A percentile compares a stretch with the other conserved stretches of the same genome.
phyloP scores from a whole-genome alignment of 345 rosid genomes.

The Murraya koenigii region DNA sequence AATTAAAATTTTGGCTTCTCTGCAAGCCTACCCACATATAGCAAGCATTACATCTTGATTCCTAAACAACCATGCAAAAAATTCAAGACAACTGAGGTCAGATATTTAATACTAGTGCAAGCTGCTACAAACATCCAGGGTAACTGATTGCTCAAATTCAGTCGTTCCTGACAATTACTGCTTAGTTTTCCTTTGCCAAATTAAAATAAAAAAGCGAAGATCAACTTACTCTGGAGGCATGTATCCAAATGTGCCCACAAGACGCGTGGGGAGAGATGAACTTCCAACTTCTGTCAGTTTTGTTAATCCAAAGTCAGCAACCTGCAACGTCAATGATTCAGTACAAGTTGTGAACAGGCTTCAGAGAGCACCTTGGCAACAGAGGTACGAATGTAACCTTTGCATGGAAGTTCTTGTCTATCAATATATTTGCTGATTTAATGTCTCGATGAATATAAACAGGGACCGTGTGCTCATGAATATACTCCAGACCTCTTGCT shows the following conservation, averaged over 20 bases:
- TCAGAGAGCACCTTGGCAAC: slow-evolving; percentile 1
- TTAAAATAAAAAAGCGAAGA: not conserved
- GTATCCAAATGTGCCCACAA: slow-evolving; percentile 97
- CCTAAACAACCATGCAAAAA: not conserved
- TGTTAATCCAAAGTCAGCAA: slow-evolving; percentile 94
- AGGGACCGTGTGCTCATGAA: slow-evolving; percentile 98
- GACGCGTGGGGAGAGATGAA: slow-evolving; percentile 58
- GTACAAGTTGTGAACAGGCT: slow-evolving; percentile 1
- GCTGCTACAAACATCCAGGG: not conserved
- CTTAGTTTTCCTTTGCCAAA: not conserved
- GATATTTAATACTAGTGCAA: not conserved
- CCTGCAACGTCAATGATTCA: slow-evolving; percentile 41
- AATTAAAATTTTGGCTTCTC: too few relatives aligned
- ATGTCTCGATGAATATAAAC: slow-evolving; percentile 96
- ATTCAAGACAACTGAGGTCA: not conserved
- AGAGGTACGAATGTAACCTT: slow-evolving; percentile 47
- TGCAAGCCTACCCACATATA: not conserved
- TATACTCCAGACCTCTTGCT: slow-evolving; percentile 97
- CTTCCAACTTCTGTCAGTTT: slow-evolving; percentile 87
- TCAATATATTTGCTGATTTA: slow-evolving; percentile 91
- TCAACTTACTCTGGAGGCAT: slow-evolving; percentile 95
- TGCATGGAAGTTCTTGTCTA: slow-evolving; percentile 78
- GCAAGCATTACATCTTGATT: not conserved
- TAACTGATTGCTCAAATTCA: not conserved
- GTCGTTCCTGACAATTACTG: not conserved